phyloP scores from a whole-genome alignment of 768 basidiomycete genomes.

The Leucocoprinus birnbaumii region DNA sequence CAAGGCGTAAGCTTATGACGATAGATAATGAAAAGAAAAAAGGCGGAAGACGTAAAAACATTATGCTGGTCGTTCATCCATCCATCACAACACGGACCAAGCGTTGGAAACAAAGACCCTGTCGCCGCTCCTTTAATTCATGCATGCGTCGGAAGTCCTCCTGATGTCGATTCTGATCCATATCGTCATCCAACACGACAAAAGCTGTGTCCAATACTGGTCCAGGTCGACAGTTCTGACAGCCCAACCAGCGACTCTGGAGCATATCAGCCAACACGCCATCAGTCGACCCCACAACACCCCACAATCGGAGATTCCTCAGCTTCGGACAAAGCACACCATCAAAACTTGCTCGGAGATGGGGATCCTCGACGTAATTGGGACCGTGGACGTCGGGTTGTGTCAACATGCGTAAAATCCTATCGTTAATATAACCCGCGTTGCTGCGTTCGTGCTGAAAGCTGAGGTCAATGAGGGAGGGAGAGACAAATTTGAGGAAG shows the following conservation, averaged over 20 bases:
- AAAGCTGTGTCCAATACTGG: conserved; percentile 16
- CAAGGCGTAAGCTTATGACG: background rate
- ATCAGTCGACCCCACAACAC: conserved; percentile 21
- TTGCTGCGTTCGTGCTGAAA: conserved; percentile 11
- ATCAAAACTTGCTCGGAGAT: background rate
- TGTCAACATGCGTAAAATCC: conserved; percentile 19
- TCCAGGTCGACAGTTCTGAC: conserved; percentile 9
- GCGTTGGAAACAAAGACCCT: conserved; percentile 9
- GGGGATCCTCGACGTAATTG: conserved; percentile 10
- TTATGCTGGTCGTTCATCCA: background rate
- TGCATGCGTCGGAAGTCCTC: conserved; percentile 11
- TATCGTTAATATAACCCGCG: conserved; percentile 7
- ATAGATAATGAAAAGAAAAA: background rate
- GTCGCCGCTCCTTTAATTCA: conserved; percentile 4
- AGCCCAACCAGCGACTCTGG: conserved; percentile 20
- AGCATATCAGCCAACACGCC: conserved; percentile 28
- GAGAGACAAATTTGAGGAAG: conserved; percentile 7
- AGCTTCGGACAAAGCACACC: conserved; percentile 19
- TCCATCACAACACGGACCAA: conserved; percentile 8
- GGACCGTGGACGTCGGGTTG: conserved; percentile 19
- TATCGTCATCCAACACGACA: conserved; percentile 14
- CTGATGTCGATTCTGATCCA: conserved; percentile 15
- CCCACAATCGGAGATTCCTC: conserved; percentile 20
- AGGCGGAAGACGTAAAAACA: background rate
- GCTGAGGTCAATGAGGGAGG: conserved; percentile 10